These are phyloP conservation scores for Hypoxylon trugodes DNA, from an alignment of 495 filamentous ascomycete genomes.

Conservation along the genomic window DNA sequence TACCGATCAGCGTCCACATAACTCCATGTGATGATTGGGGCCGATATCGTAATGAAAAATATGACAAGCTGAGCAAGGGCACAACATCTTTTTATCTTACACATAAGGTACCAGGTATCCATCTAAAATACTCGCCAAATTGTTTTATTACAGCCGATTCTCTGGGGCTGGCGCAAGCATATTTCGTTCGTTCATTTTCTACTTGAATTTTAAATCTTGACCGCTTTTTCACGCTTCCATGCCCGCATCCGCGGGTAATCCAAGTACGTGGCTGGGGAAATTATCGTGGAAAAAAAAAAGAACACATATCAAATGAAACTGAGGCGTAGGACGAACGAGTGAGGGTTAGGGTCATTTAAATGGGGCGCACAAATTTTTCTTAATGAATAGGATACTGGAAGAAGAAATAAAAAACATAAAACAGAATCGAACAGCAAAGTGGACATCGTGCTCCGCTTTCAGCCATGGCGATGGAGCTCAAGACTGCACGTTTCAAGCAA, in stretches of 20 bases:
- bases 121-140: constrained; percentile 20
- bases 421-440: not conserved
- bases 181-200: not conserved
- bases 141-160: not conserved
- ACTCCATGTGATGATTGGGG: not conserved
- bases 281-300: not conserved
- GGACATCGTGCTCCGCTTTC: not conserved
- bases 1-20: constrained; percentile 8
- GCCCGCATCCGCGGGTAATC: constrained; percentile 3
- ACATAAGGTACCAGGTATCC: too few relatives aligned
- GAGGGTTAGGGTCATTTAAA: constrained; percentile 14
- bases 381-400: too few relatives aligned
- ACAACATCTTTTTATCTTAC: constrained; percentile 5
- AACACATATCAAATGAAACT: too few relatives aligned
- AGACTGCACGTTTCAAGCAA: not conserved
- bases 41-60: constrained; percentile 5
- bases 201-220: too few relatives aligned
- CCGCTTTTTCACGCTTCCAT: constrained; percentile 27
- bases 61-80: not conserved
- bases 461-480: not conserved
- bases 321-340: constrained; percentile 4
- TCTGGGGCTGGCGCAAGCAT: not conserved
- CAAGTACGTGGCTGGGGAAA: constrained; percentile 5
- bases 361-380: constrained; percentile 10
- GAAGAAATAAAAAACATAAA: not conserved